Evolutionary conservation across 2,329 filamentous ascomycete genomes (phyloP), one percentile per base, ranked within the genome.

Genomic region (Fusarium euwallaceae): DNA sequence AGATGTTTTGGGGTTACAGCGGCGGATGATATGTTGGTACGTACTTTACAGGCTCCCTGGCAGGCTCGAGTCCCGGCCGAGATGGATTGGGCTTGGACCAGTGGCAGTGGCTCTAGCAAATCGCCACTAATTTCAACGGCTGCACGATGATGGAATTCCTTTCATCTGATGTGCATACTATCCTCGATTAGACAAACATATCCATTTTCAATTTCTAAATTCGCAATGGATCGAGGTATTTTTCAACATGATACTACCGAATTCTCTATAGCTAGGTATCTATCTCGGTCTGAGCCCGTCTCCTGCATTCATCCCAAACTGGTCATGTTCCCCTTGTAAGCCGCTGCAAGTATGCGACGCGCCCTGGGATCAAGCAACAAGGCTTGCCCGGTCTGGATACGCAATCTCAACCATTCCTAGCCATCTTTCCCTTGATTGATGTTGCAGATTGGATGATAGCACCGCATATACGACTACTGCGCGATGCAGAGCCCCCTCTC

Each of bases 41-140:
- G 64, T 72, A 32, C 32, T 32, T 32, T 32, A 32, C 32, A 32
- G 32, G 32, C 39, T 32, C 48, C 32, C 59, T 41, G 66, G 45
- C 63, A 43, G 67, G 61, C 27, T 51, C 45, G 43, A 45, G 43
- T 53, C 48, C 48, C 48, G 48, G 55, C 66, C 72, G 69, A 66
- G 48, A 64, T 48, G 59, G 32, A 32, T 32, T 32, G 32, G 45
- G 59, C 48, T 70, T 74, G 36, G 51, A 45, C 55, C 61, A 60
- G 60, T 72, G 60, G 69, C 65, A 65, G 60, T 12, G 48, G 39
- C 62, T 53, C 61, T 73, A 75, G 61, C 55, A 14, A 56, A 71
- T 67, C 66, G 72, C 72, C 72, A 75, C 72, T 75, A 75, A 75
- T 75, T 73, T 75, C 69, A 75, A 75, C 72, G 72, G 72, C 72